Conservation (phyloP, 352 stramenopile genomes). For the Phytopythium litorale region DNA sequence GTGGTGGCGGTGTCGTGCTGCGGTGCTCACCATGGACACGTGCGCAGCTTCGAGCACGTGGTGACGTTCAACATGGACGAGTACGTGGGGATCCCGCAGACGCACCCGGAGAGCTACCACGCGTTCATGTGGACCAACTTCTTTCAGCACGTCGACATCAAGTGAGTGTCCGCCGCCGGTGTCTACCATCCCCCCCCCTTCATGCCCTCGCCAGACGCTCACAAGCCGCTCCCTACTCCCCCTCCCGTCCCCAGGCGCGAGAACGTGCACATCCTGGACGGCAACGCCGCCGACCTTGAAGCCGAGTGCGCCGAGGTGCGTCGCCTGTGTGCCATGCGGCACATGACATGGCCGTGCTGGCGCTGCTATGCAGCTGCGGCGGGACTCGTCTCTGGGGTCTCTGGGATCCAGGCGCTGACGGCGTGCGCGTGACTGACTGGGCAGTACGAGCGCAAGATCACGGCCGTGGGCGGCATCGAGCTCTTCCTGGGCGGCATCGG, state of each 20-base stretch:
- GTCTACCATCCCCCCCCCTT: not conserved
- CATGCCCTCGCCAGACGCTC: not conserved
- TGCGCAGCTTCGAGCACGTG: constrained; percentile 73
- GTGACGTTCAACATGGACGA: constrained; percentile 93
- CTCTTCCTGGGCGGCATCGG: constrained; percentile 92
- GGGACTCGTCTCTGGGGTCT: not conserved
- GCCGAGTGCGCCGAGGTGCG: constrained; percentile 62
- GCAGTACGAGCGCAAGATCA: constrained; percentile 84
- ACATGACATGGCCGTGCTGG: not conserved
- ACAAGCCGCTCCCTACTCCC: too few species aligned
- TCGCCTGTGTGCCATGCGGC: not conserved
- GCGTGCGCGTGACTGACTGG: not conserved
- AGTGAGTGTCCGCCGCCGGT: constrained; percentile 18
- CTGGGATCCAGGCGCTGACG: not conserved
- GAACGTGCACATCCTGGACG: constrained; percentile 87
- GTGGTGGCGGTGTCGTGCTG: not conserved
- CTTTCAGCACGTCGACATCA: constrained; percentile 89
- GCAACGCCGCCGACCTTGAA: constrained; percentile 75
- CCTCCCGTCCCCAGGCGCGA: constrained; percentile 34
- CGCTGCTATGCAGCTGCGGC: not conserved
- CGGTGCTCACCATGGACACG: not conserved
- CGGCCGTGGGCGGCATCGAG: constrained; percentile 81
- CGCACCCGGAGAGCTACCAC: constrained; percentile 88
- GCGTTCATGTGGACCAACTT: constrained; percentile 90
- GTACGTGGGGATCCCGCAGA: constrained; percentile 74